Percentiles rank a stretch among this genome's conserved stretches.
Evolutionary conservation across 208 protist genomes (phyloP).

Genomic region (Phytomonas sp.): DNA sequence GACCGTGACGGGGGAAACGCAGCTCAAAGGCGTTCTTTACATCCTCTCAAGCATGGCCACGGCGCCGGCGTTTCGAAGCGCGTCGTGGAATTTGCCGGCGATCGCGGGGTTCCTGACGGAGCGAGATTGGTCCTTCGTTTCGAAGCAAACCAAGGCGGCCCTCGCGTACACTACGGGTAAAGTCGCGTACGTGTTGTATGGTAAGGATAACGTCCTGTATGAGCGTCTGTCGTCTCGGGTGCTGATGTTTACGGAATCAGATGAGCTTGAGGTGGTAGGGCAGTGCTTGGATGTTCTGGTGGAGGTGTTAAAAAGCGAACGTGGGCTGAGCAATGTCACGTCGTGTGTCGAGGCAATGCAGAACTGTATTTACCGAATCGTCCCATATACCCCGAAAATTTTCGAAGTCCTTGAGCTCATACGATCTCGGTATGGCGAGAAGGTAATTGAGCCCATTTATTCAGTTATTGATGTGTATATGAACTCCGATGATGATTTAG

Average conservation of each 20-base stretch:
- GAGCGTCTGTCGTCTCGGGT: constrained; percentile 18
- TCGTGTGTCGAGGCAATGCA: constrained; percentile 25
- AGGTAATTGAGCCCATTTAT: constrained; percentile 35
- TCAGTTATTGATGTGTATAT: constrained; percentile 47
- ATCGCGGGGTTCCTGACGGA: constrained; percentile 51
- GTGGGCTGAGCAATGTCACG: constrained; percentile 14
- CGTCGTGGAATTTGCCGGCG: constrained; percentile 44
- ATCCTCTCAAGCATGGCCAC: constrained; percentile 37
- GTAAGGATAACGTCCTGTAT: constrained; percentile 24
- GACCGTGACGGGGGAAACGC: constrained; percentile 28
- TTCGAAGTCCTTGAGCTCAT: constrained; percentile 55
- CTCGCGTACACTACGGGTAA: constrained; percentile 35
- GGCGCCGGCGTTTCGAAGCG: constrained; percentile 35
- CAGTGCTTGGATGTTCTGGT: constrained; percentile 22
- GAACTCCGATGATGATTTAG: constrained; percentile 32
- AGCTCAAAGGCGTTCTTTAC: constrained; percentile 48
- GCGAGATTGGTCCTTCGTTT: constrained; percentile 37
- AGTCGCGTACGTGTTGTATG: constrained; percentile 25
- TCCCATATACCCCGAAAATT: constrained; percentile 36
- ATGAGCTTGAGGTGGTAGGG: constrained; percentile 24
- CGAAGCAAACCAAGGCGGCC: constrained; percentile 28
- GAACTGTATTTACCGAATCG: constrained; percentile 28
- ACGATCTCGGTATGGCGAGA: constrained; percentile 42
- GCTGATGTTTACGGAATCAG: constrained; percentile 18
- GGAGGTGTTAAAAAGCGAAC: constrained; percentile 17